These are phyloP conservation scores for Yamadazyma pseudoaaseri DNA, from an alignment of 1,139 yeast species.

Conservation along the genomic window DNA sequence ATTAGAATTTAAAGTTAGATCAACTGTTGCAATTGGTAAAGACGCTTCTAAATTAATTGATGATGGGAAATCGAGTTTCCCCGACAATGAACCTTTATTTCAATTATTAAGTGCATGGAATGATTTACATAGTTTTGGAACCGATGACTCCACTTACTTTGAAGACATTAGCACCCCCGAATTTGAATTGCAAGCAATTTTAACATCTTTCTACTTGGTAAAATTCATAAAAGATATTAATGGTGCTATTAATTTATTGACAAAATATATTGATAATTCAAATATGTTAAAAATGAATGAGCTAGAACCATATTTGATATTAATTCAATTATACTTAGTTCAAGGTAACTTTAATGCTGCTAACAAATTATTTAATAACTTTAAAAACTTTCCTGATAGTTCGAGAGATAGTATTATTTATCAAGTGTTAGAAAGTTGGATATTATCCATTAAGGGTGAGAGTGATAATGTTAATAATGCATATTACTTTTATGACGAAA, in stretches of 20 bases:
- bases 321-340: slow-evolving; percentile 42
- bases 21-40: slow-evolving; percentile 36
- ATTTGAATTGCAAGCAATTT: slow-evolving; percentile 43
- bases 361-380: slow-evolving; percentile 30
- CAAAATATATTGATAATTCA: slow-evolving; percentile 22
- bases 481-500: slow-evolving; percentile 72
- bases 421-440: slow-evolving; percentile 70
- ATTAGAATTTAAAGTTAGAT: slow-evolving; percentile 43
- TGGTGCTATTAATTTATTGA: slow-evolving; percentile 37
- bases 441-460: slow-evolving; percentile 54
- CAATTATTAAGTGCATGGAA: slow-evolving; percentile 43
- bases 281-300: slow-evolving; percentile 24
- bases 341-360: slow-evolving; percentile 41
- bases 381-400: slow-evolving; percentile 39
- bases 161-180: slow-evolving; percentile 35
- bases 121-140: slow-evolving; percentile 43
- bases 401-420: slow-evolving; percentile 67
- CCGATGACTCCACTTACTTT: slow-evolving; percentile 35
- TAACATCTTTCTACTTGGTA: slow-evolving; percentile 43
- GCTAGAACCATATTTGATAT: slow-evolving; percentile 44
- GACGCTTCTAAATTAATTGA: slow-evolving; percentile 45
- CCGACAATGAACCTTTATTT: slow-evolving; percentile 37
- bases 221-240: slow-evolving; percentile 38
- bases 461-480: slow-evolving; percentile 58
- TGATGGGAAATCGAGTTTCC: slow-evolving; percentile 32